Base-by-base conservation (phyloP, 129 eudicot species). In the Smallanthus sonchifolius region DNA sequence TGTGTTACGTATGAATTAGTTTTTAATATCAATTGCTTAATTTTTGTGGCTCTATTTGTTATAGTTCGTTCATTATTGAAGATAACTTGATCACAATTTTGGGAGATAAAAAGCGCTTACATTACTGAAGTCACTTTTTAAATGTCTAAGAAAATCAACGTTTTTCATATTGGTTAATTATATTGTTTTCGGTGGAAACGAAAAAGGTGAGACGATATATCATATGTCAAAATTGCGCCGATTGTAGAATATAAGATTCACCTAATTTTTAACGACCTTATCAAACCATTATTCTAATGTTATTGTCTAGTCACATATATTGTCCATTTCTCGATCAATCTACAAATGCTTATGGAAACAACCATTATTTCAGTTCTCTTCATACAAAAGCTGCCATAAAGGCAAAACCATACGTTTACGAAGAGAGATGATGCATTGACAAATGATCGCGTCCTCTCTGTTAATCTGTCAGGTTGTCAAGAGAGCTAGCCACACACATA, bases 1-100 rank as follows among this genome's bases (percentile, higher is more conserved):
- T 39, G 79, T 55, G 45, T 42, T 76, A 76, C 80, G 80, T 67
- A 57, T 5, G 6, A 67, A 54, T 7, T 42, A n/a, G 30, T 43
- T 8, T 36, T 69, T 10, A 20, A 55, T 42, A n/a, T 19, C 62
- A 63, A 61, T 75, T 65, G 52, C 52, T 5, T 10, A 35, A 65
- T 56, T 40, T 60, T 32, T 60, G 40, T 32, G 40, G 42, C 19
- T 60, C 19, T 36, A 64, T 75, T 75, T 52, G 63, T 34, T 56
- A 11, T 28, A 57, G 59, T 52, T 36, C 35, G 30, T 55, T 11
- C 48, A 42, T 77, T 56, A 44, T 56, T 44, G 62, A 68, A 68
- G 60, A 77, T 52, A 44, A 30, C 57, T 45, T 75, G 64, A 49
- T 68, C 74, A 42, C 30, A 65, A 56, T 52, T 54, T 75, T 30